A percentile compares a stretch with the other conserved stretches of the same genome.
These are phyloP conservation scores for Trichoderma gracile DNA, from an alignment of 2,329 filamentous ascomycete genomes.

Conservation along the genomic window DNA sequence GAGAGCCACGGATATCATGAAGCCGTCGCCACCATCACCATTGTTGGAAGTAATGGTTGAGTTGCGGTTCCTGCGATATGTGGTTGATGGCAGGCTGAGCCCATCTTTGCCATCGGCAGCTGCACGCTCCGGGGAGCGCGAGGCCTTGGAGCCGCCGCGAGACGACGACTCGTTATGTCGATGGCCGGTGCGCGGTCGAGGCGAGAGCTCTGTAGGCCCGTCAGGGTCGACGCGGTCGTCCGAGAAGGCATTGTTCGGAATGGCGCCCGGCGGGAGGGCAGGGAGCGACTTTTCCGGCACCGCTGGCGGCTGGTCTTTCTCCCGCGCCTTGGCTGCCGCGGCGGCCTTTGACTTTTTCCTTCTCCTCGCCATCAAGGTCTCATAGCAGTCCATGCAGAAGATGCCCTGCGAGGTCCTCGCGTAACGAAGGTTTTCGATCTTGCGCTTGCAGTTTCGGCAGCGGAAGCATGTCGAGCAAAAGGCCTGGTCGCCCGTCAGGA, in stretches of 20 bases:
- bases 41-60: slow-evolving; percentile 62
- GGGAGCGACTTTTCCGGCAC: slow-evolving; percentile 90
- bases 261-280: slow-evolving; percentile 77
- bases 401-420: slow-evolving; percentile 97
- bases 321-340: slow-evolving; percentile 58
- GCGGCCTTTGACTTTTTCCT: slow-evolving; percentile 80
- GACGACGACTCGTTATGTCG: slow-evolving; percentile 57
- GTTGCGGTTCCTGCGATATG: slow-evolving; percentile 75
- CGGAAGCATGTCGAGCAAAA: slow-evolving; percentile 97
- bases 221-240: slow-evolving; percentile 55
- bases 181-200: slow-evolving; percentile 57
- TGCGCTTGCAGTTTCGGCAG: slow-evolving; percentile 96
- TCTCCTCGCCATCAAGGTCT: slow-evolving; percentile 89
- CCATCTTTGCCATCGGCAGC: slow-evolving; percentile 53
- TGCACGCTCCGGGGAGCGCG: slow-evolving; percentile 56
- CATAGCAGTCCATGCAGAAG: slow-evolving; percentile 98
- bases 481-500: slow-evolving; percentile 94
- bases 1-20: slow-evolving; percentile 74
- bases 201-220: slow-evolving; percentile 70
- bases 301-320: slow-evolving; percentile 65
- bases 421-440: slow-evolving; percentile 98
- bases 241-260: slow-evolving; percentile 63
- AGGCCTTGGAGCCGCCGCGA: slow-evolving; percentile 51
- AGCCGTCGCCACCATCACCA: slow-evolving; percentile 61
- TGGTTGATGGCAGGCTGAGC: slow-evolving; percentile 70